phyloP scores from a whole-genome alignment of 2,329 filamentous ascomycete species.

The Pestalotiopsis fici region DNA sequence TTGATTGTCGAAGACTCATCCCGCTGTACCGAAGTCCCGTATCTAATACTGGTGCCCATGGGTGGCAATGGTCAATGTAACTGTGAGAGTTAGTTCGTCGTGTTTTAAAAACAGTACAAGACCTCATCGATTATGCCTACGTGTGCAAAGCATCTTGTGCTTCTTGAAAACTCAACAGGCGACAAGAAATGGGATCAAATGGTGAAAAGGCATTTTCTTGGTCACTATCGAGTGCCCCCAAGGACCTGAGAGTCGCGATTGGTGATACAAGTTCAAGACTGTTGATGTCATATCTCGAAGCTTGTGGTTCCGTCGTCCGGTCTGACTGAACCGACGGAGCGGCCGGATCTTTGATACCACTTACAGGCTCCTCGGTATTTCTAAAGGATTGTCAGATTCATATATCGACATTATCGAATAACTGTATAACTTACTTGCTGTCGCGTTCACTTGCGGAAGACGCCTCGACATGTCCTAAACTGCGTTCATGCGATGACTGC shows the following conservation, averaged over 20 bases:
- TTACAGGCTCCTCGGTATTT: background rate
- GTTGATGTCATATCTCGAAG: background rate
- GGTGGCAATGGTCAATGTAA: conserved; percentile 2
- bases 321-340: background rate
- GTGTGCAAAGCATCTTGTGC: conserved; percentile 1
- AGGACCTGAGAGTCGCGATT: conserved; percentile 1
- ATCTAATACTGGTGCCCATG: background rate
- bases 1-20: background rate
- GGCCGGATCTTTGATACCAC: background rate
- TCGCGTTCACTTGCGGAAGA: background rate
- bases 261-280: conserved; percentile 3
- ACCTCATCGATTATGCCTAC: conserved; percentile 4
- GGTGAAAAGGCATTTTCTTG: background rate
- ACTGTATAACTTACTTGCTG: background rate
- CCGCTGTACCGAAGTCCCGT: background rate
- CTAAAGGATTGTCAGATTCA: background rate
- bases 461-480: background rate
- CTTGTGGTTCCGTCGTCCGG: background rate
- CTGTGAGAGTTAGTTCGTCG: background rate
- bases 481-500: background rate
- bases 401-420: background rate
- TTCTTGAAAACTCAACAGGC: background rate
- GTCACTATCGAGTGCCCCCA: conserved; percentile 1
- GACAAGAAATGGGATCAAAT: background rate
- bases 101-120: no score